Evolutionary conservation across 1,139 yeast species (phyloP), one percentile per base, ranked within the genome.

Genomic region (Hanseniaspora sp.): DNA sequence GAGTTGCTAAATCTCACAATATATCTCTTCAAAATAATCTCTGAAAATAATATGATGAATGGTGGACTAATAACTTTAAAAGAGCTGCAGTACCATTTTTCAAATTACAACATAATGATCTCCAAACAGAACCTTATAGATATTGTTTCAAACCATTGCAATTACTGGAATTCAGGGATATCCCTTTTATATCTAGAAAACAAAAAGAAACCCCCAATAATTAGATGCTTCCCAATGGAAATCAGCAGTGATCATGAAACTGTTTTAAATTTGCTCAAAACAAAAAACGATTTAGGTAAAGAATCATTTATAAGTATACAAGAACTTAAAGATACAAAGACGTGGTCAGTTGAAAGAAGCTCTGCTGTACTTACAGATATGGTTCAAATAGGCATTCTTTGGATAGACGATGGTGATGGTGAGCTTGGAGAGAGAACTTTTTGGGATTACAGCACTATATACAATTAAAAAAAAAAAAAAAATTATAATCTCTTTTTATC

Each of bases 331-430:
- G 95, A 83, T 63, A 88, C 88, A 62, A 76, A 80, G 57, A 74
- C 74, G 1, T 88, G 97, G 97, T 79, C 77, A 55, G 65, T 65
- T 11, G 71, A 76, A 1, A 71, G 96, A 55, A 76, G 86, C 56
- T 74, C 74, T 59, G 70, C 81, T 0, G 84, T 82, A 11, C 66
- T 90, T 18, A 82, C 84, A 48, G 94, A 85, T 56, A 82, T 88
- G 86, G 83, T 87, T 3, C 74, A 83, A 63, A 77, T 76, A 52
- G 96, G 96, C 11, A 72, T 86, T 51, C 70, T 88, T 30, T 88
- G 97, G 97, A 71, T 87, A 1, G 97, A 88, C 63, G 67, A 68
- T 3, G 85, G 79, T 61, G 28, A 51, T 2, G 67, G 60, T 53
- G 65, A 60, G 2, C 80, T 76, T 11, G 70, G 69, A 0, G 87